Conservation (phyloP, 495 filamentous ascomycete species). For the Opeltia flavorubescens region DNA sequence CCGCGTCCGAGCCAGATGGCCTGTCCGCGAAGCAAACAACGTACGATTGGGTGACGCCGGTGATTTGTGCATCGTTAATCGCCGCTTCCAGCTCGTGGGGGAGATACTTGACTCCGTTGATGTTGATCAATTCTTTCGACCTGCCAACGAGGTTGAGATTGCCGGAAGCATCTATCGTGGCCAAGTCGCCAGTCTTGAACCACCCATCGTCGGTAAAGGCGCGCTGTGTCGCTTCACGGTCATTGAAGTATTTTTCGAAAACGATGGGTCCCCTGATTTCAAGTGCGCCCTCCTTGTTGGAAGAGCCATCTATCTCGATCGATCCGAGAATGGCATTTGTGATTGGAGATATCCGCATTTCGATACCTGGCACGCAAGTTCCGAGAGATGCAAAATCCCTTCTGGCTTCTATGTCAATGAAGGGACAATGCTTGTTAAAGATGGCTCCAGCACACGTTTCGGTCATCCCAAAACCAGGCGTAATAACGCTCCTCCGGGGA, state of each 20-base stretch:
- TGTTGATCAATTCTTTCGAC: constrained; percentile 39
- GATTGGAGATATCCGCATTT: constrained; percentile 25
- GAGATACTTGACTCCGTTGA: constrained; percentile 37
- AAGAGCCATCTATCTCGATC: background rate
- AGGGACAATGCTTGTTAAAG: constrained; percentile 23
- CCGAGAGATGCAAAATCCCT: constrained; percentile 27
- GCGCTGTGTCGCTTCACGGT: constrained; percentile 44
- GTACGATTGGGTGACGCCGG: constrained; percentile 17
- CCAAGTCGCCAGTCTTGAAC: constrained; percentile 74
- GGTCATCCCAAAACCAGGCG: constrained; percentile 40
- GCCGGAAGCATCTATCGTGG: constrained; percentile 40
- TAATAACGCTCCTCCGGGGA: constrained; percentile 24
- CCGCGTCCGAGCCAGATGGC: constrained; percentile 18
- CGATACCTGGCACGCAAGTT: constrained; percentile 23
- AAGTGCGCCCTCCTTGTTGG: constrained; percentile 14
- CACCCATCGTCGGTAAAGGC: constrained; percentile 60
- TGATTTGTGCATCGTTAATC: constrained; percentile 25
- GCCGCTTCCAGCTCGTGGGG: constrained; percentile 28
- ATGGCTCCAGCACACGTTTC: constrained; percentile 39
- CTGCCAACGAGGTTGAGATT: constrained; percentile 40
- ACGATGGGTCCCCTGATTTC: constrained; percentile 41
- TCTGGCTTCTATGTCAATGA: constrained; percentile 18
- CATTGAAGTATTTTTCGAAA: constrained; percentile 67
- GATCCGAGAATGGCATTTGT: background rate
- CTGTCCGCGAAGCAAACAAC: constrained; percentile 21